Conservation (phyloP, 768 basidiomycete genomes). For the Neoboletus brunneissimus region DNA sequence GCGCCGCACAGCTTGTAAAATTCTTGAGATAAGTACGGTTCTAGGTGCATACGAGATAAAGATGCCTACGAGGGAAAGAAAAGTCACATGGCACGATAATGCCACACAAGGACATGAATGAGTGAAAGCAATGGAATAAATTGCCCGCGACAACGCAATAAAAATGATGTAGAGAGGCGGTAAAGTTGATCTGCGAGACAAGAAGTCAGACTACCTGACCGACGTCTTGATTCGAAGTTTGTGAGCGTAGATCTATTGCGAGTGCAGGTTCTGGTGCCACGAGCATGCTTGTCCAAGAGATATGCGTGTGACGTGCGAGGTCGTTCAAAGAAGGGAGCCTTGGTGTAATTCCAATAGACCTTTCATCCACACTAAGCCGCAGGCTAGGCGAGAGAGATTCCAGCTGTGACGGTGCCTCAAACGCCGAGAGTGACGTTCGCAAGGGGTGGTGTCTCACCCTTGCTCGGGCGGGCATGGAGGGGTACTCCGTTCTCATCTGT, state of each 20-base stretch:
- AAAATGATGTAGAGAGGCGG: too few species aligned
- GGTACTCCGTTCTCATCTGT: neutral
- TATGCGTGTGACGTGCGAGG: neutral
- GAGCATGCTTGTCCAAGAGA: neutral
- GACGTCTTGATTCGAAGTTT: neutral
- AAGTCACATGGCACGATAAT: neutral
- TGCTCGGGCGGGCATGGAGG: neutral
- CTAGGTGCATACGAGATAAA: neutral
- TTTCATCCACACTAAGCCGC: neutral
- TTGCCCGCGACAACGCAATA: too few species aligned
- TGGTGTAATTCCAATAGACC: neutral
- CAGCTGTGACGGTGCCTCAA: neutral
- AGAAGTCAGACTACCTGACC: neutral
- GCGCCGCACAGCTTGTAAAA: too few species aligned
- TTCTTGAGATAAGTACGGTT: too few species aligned
- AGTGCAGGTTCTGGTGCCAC: neutral
- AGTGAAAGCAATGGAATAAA: too few species aligned
- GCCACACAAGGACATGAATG: neutral
- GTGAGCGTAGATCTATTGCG: neutral
- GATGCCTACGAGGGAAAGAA: neutral
- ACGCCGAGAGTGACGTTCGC: neutral
- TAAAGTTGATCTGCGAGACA: neutral
- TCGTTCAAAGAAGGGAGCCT: neutral
- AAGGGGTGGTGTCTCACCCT: neutral
- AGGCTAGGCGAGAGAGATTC: neutral